Evolutionary conservation across 345 rosid genomes (phyloP), one percentile per base, ranked within the genome.

Genomic region (Aquilaria yunnanensis): DNA sequence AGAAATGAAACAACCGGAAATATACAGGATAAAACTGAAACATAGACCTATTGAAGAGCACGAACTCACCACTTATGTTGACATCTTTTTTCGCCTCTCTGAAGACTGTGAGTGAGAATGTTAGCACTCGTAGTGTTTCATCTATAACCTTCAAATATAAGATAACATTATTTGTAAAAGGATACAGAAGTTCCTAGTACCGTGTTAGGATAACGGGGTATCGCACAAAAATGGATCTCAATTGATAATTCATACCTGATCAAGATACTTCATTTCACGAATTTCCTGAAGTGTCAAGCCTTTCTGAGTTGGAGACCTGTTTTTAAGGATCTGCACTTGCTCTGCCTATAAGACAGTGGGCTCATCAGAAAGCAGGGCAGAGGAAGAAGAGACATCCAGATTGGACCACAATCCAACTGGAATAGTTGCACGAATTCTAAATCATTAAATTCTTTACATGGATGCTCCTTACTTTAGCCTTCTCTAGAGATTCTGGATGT

Each of bases 21-120:
- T 9, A 9, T 37, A 37, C 43, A 37, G 5, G 43, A 37, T 37
- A 37, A 37, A 37, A 37, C 43, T 37, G 7, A 37, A 37, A 37
- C 43, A 37, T 37, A 37, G 43, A 37, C 7, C 43, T 37, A 5
- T 29, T 58, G 23, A 29, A 43, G 47, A 33, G 58, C 12, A 13
- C 54, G 32, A 56, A 71, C 87, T 66, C 0, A 86, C 96, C 96
- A 3, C 64, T 77, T 49, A 92, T 14, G 1, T 69, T 70, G 72
- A 82, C 80, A 63, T 89, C 85, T 51, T 51, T 16, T 68, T 81
- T 89, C 30, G 96, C 85, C 70, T 87, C 92, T 12, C 98, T 82
- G 62, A 92, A 92, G 45, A 86, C 92, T 3, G 65, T 71, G n/a
- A 87, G 82, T 16, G 96, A 83, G 80, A 92, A 82, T 59, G 96